phyloP scores from a whole-genome alignment of 106 monocot species.

The Allium fistulosum region DNA sequence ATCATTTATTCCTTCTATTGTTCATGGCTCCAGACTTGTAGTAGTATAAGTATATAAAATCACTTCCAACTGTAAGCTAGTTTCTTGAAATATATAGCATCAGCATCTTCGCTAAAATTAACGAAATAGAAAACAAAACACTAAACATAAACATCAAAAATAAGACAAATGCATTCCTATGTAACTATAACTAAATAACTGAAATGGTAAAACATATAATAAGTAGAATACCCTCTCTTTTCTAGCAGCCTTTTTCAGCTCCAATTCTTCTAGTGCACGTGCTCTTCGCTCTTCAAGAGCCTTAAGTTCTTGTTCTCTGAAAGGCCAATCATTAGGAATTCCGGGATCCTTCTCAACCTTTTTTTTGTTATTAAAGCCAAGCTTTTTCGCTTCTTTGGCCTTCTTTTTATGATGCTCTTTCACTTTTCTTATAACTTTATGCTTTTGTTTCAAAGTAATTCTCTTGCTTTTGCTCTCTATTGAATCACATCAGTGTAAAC shows the following conservation, averaged over 20 bases:
- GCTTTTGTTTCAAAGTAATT: conserved; percentile 69
- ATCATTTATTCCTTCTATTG: too few species aligned
- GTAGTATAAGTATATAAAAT: too few species aligned
- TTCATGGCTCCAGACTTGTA: too few species aligned
- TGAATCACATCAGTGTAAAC: not conserved
- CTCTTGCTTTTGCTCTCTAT: conserved; percentile 97
- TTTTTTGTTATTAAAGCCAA: conserved; percentile 36
- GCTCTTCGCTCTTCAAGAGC: conserved; percentile 72
- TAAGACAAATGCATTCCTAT: not conserved
- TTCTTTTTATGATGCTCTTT: conserved; percentile 90
- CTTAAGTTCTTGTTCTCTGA: conserved; percentile 93
- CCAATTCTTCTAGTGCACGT: conserved; percentile 64
- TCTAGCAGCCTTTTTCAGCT: conserved; percentile 86
- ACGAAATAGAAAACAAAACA: too few species aligned
- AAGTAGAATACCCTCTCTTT: conserved; percentile 69
- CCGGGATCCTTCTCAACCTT: conserved; percentile 99
- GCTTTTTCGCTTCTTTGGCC: conserved; percentile 76
- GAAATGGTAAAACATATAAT: not conserved
- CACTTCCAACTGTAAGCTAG: too few species aligned
- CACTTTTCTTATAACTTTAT: conserved; percentile 77
- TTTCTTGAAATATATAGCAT: too few species aligned
- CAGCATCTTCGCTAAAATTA: too few species aligned
- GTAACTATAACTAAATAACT: not conserved
- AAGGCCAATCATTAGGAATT: conserved; percentile 99
- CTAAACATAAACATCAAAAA: too few species aligned